Evolutionary conservation across 176 grass and related monocot genomes (phyloP), one percentile per base, ranked within the genome.

Genomic region (Paspalum notatum): DNA sequence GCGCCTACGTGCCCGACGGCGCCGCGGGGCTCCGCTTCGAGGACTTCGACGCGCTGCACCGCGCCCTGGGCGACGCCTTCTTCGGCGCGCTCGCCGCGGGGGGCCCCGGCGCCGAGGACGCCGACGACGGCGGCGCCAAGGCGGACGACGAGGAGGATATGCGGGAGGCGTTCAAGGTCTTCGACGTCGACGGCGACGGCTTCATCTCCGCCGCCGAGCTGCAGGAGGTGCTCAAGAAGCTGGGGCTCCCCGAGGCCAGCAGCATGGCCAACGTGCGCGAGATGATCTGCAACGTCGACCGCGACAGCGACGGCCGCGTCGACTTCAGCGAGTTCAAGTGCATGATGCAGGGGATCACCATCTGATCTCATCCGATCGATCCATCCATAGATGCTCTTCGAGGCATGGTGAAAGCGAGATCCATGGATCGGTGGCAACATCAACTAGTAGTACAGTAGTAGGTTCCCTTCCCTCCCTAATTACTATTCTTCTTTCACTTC

Each of bases 211-310:
- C 85, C 6, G 58, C 82, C 7, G 91, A 93, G 82, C 91, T 90
- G 81, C 88, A 88, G 82, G 64, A 50, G 82, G 91, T 90, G 82
- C 91, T 93, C 53, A 77, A 77, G 55, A 90, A 88, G 88, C 85
- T 90, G 2, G 88, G 88, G 0, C 63, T 93, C 57, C 85, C 88
- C n/a, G 88, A 93, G 82, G 88, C 78, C 37, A 74, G 85, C 78
- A 88, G 77, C 85, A 60, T 93, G 64, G 85, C 88, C 24, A 48
- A 56, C 62, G 91, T 93, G 3, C 27, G 44, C 20, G 81, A 93
- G 87, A 93, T 93, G 91, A 93, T 93, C 80, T 79, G 60, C 91
- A 90, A 89, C 84, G 87, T 90, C 72, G 91, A 93, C 79, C 91
- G 72, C 60, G 68, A 93, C 83, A 57, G 49, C 40, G 91, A 93